phyloP scores from a whole-genome alignment of 495 filamentous ascomycete species.

The Penicillium steckii region DNA sequence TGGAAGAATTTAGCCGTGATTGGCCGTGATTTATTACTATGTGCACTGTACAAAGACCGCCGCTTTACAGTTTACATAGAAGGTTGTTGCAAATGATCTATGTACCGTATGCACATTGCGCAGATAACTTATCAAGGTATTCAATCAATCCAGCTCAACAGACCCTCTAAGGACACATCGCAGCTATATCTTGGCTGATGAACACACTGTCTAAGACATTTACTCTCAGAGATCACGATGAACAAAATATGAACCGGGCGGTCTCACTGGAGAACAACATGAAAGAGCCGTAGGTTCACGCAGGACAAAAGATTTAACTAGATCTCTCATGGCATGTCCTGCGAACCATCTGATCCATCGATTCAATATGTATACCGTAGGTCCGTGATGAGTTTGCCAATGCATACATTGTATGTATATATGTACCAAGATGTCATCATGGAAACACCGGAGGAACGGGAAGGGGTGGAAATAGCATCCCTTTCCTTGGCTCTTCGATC shows the following conservation, averaged over 20 bases:
- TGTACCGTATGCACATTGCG: no score
- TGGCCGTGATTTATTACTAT: no score
- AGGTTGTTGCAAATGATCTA: no score
- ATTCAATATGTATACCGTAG: no score
- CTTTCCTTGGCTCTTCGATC: neutral
- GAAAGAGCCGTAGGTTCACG: neutral
- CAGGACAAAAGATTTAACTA: slow-evolving; percentile 1
- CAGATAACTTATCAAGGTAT: no score
- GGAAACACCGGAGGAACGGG: neutral
- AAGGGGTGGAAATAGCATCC: neutral
- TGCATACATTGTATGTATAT: no score
- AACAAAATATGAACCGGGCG: slow-evolving; percentile 8
- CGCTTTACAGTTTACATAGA: no score
- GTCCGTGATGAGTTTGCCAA: neutral
- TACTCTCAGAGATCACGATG: slow-evolving; percentile 9
- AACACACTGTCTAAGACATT: slow-evolving; percentile 26
- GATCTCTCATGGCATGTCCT: neutral
- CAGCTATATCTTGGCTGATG: neutral
- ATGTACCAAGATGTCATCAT: neutral
- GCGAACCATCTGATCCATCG: neutral
- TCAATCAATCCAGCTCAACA: slow-evolving; percentile 2
- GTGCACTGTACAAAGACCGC: no score
- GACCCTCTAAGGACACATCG: no score
- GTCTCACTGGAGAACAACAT: slow-evolving; percentile 16
- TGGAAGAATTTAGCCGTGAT: no score